These are phyloP conservation scores for Boletales sp. DNA, from an alignment of 768 basidiomycete genomes.

Conservation along the genomic window DNA sequence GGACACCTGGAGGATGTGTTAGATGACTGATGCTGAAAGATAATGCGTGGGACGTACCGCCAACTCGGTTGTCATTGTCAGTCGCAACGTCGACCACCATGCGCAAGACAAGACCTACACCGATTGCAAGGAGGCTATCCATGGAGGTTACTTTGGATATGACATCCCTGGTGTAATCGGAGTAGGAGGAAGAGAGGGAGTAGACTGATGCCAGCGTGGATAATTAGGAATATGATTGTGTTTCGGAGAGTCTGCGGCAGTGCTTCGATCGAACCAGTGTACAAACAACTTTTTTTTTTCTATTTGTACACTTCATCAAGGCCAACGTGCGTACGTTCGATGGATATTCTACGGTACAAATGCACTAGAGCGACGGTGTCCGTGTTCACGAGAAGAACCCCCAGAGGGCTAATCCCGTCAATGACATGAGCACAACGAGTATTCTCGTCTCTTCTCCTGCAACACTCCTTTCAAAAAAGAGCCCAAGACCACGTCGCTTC, in stretches of 20 bases:
- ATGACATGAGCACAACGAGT: conserved; percentile 21
- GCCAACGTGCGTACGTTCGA: neutral
- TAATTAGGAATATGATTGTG: neutral
- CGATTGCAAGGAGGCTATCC: conserved; percentile 71
- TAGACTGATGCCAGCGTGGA: conserved; percentile 29
- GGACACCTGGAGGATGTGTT: conserved; percentile 43
- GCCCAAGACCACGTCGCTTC: conserved; percentile 38
- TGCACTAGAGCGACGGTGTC: neutral
- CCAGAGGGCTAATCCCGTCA: conserved; percentile 31
- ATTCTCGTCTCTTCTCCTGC: conserved; percentile 64
- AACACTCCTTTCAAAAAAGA: conserved; percentile 53
- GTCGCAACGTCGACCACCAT: conserved; percentile 52
- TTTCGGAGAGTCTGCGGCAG: too few relatives aligned
- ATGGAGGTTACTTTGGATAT: conserved; percentile 38
- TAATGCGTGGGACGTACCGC: conserved; percentile 21
- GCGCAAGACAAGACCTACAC: conserved; percentile 62
- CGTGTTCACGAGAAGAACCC: conserved; percentile 25
- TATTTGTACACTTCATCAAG: conserved; percentile 7
- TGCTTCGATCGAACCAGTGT: conserved; percentile 2
- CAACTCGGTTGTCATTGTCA: conserved; percentile 28
- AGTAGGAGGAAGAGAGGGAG: conserved; percentile 25
- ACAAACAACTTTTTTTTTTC: conserved; percentile 16
- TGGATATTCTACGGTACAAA: neutral
- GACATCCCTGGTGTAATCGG: conserved; percentile 24
- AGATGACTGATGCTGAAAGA: neutral